phyloP scores from a whole-genome alignment of 768 basidiomycete species.

The Tephrocybe sp. region DNA sequence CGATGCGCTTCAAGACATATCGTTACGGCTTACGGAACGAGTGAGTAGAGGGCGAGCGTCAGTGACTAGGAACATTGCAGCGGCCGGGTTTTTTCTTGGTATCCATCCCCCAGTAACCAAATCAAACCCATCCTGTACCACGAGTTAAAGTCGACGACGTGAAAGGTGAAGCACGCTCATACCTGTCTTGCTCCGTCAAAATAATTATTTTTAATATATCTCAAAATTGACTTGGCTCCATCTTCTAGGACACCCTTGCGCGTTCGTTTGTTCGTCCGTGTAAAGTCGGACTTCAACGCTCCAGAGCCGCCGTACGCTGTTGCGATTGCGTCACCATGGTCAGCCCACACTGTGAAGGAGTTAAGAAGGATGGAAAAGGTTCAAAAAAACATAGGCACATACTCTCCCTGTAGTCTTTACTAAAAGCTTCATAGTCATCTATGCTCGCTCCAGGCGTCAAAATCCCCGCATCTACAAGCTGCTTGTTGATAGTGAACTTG shows the following conservation, averaged over 20 bases:
- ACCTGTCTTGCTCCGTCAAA: slow-evolving; percentile 94
- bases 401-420: slow-evolving; percentile 88
- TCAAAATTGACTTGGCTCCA: slow-evolving; percentile 76
- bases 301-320: slow-evolving; percentile 93
- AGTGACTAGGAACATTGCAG: slow-evolving; percentile 67
- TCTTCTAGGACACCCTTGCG: slow-evolving; percentile 80
- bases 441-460: slow-evolving; percentile 69
- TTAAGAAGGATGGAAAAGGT: neutral
- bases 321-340: slow-evolving; percentile 91
- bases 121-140: slow-evolving; percentile 86
- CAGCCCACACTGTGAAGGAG: slow-evolving; percentile 82
- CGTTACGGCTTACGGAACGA: slow-evolving; percentile 64
- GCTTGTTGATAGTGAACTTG: slow-evolving; percentile 78
- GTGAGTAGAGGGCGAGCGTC: slow-evolving; percentile 82
- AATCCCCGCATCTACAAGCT: slow-evolving; percentile 74
- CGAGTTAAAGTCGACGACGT: neutral
- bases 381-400: slow-evolving; percentile 27
- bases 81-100: slow-evolving; percentile 73
- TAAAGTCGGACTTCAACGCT: slow-evolving; percentile 96
- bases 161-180: slow-evolving; percentile 40
- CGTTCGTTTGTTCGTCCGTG: slow-evolving; percentile 89
- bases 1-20: neutral
- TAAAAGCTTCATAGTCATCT: slow-evolving; percentile 80
- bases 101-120: slow-evolving; percentile 90
- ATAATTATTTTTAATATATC: slow-evolving; percentile 96